A percentile compares a stretch with the other conserved stretches of the same genome.
These are phyloP conservation scores for Pythium biforme DNA, from an alignment of 352 stramenopile species.

Conservation along the genomic window DNA sequence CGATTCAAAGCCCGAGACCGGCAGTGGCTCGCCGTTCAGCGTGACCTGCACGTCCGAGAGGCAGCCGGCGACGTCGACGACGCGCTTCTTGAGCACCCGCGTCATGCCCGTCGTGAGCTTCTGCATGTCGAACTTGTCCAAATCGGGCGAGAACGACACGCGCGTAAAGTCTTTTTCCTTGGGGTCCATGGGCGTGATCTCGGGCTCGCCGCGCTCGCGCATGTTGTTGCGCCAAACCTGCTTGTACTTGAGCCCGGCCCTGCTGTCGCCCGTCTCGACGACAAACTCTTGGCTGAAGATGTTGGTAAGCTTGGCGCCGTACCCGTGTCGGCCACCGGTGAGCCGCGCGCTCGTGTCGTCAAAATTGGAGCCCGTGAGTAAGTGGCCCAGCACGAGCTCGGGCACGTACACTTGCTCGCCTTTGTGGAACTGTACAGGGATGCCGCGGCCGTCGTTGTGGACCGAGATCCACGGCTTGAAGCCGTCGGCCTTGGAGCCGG, in stretches of 20 bases:
- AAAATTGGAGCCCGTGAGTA: constrained; percentile 99
- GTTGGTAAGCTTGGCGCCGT: constrained; percentile 98
- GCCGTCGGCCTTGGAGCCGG: constrained; percentile 52
- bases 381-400: constrained; percentile 98
- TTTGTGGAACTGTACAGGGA: constrained; percentile 97
- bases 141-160: constrained; percentile 97
- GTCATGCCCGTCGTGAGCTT: constrained; percentile 93
- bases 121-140: constrained; percentile 95
- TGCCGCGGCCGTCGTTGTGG: constrained; percentile 97
- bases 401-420: constrained; percentile 97
- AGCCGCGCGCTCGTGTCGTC: constrained; percentile 97
- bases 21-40: constrained; percentile 86
- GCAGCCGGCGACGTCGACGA: constrained; percentile 98
- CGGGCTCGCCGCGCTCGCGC: constrained; percentile 84
- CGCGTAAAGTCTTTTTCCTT: constrained; percentile 94
- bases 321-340: constrained; percentile 95
- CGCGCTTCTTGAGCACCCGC: constrained; percentile 94
- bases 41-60: constrained; percentile 92
- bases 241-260: constrained; percentile 70
- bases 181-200: constrained; percentile 76
- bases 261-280: constrained; percentile 97
- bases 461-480: constrained; percentile 92
- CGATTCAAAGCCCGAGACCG: constrained; percentile 95
- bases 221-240: constrained; percentile 98
- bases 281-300: constrained; percentile 99